phyloP scores from a whole-genome alignment of 352 stramenopile species.

The Phytopythium sindhum region DNA sequence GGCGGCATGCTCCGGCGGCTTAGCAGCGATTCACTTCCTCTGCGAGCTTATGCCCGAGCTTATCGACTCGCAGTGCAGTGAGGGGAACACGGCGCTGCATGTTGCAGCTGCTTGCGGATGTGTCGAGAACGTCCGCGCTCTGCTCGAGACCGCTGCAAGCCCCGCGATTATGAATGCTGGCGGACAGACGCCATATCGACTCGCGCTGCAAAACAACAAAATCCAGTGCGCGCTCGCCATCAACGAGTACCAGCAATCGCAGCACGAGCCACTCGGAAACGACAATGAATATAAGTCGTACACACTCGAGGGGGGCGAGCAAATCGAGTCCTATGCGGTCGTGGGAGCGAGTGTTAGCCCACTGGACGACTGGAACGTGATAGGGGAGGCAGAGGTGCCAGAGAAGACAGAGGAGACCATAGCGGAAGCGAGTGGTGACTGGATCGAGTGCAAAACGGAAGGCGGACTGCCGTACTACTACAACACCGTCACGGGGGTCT shows the following conservation, averaged over 20 bases:
- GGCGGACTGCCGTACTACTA: constrained; percentile 68
- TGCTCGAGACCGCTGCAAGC: constrained; percentile 59
- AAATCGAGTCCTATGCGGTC: not conserved
- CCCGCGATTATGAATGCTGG: constrained; percentile 37
- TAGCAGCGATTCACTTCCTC: constrained; percentile 48
- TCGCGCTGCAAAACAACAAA: constrained; percentile 55
- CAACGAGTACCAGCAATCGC: constrained; percentile 44
- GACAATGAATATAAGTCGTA: not conserved
- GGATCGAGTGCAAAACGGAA: constrained; percentile 45
- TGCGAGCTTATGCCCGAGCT: constrained; percentile 46
- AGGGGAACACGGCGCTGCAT: constrained; percentile 66
- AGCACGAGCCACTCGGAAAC: constrained; percentile 2
- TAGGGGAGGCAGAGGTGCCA: too few species aligned
- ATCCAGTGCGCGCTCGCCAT: constrained; percentile 49
- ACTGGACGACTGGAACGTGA: not conserved
- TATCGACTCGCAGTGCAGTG: constrained; percentile 40
- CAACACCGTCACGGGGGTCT: constrained; percentile 47
- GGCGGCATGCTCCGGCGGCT: constrained; percentile 32
- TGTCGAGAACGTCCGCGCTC: constrained; percentile 39
- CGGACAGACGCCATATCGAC: constrained; percentile 43
- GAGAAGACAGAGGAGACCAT: not conserved
- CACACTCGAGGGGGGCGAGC: not conserved
- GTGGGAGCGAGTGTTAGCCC: not conserved
- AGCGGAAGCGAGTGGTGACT: constrained; percentile 11
- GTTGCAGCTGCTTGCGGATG: constrained; percentile 55